Evolutionary conservation across 2,329 filamentous ascomycete genomes (phyloP).

Genomic region (Fusarium tanahbumbuense): DNA sequence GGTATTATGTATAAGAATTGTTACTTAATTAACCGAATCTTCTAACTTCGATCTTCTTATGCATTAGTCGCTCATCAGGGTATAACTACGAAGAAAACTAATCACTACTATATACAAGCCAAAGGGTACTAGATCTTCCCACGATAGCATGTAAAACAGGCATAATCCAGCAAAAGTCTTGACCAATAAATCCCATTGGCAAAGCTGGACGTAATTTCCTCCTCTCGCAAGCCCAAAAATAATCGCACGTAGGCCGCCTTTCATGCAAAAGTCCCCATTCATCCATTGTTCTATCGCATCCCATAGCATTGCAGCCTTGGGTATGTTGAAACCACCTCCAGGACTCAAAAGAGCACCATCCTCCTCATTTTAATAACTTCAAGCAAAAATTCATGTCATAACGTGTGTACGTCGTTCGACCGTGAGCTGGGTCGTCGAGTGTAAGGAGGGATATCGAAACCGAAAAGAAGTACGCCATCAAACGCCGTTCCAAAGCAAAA

Average conservation of each 20-base stretch:
- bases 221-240: conserved; percentile 29
- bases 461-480: conserved; percentile 42
- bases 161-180: conserved; percentile 38
- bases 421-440: conserved; percentile 43
- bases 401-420: conserved; percentile 47
- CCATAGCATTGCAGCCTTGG: conserved; percentile 4
- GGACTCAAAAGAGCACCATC: conserved; percentile 31
- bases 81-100: conserved; percentile 54
- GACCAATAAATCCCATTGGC: conserved; percentile 32
- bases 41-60: conserved; percentile 44
- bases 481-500: conserved; percentile 45
- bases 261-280: conserved; percentile 36
- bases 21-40: conserved; percentile 40
- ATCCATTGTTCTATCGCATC: conserved; percentile 28
- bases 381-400: conserved; percentile 43
- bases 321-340: conserved; percentile 16
- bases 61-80: conserved; percentile 53
- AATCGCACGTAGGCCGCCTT: conserved; percentile 38
- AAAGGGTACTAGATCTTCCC: conserved; percentile 23
- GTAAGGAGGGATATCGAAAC: conserved; percentile 47
- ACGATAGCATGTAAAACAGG: conserved; percentile 37
- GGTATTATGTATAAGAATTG: background rate
- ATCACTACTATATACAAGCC: conserved; percentile 48
- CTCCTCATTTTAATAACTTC: conserved; percentile 31
- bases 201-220: conserved; percentile 25